These are phyloP conservation scores for Zalerion maritima DNA, from an alignment of 495 filamentous ascomycete species.

Conservation along the genomic window DNA sequence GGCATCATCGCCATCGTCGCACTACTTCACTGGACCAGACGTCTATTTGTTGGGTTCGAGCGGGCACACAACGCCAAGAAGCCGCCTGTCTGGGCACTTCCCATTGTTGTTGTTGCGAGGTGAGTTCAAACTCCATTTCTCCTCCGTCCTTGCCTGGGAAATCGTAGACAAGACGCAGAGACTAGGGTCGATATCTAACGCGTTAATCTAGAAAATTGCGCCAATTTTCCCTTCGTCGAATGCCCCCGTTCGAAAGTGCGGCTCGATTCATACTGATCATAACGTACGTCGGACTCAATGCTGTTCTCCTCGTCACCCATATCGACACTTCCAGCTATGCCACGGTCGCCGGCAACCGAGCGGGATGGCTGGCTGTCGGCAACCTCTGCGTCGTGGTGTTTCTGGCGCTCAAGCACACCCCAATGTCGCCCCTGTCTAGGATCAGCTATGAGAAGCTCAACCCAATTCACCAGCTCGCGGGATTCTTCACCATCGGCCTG, in stretches of 20 bases:
- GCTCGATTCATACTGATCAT: too few relatives aligned
- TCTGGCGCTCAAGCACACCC: constrained; percentile 45
- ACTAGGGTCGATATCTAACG: too few relatives aligned
- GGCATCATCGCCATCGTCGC: constrained; percentile 36
- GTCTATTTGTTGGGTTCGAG: too few relatives aligned
- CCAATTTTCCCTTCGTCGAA: too few relatives aligned
- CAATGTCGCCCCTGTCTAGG: constrained; percentile 39
- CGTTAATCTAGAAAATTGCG: too few relatives aligned
- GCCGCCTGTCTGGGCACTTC: constrained; percentile 8
- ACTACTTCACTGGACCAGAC: constrained; percentile 30
- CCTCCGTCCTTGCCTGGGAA: too few relatives aligned
- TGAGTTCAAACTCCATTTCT: background rate
- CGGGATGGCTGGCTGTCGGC: constrained; percentile 30
- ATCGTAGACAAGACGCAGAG: too few relatives aligned
- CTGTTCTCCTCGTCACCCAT: too few relatives aligned
- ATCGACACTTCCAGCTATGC: too few relatives aligned
- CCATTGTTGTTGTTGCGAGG: constrained; percentile 12
- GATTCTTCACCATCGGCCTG: constrained; percentile 35
- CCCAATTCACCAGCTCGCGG: constrained; percentile 41
- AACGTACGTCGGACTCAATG: background rate
- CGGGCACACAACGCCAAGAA: too few relatives aligned
- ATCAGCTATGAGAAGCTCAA: constrained; percentile 49
- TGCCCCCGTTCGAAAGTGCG: too few relatives aligned
- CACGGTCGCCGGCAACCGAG: too few relatives aligned
- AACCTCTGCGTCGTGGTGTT: constrained; percentile 44